Base-by-base conservation (phyloP, 1,284 basidiomycete species). In the Boletus sp. region DNA sequence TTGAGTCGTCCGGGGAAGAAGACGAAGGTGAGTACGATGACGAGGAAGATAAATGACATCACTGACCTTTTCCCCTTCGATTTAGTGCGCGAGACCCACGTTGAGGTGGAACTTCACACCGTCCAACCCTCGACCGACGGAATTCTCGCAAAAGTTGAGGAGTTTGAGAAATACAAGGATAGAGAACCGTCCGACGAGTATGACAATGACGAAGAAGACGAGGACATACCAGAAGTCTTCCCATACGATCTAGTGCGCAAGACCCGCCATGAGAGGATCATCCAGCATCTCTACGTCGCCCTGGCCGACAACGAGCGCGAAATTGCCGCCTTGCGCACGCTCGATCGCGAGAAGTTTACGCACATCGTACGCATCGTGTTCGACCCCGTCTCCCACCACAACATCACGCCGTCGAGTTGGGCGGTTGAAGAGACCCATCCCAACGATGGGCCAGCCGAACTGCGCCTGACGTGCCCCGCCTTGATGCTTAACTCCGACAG, bases 371-470 rank as follows among this genome's bases (percentile, higher is more conserved):
- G 41, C n/a, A n/a, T 46, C 23, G 10, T 2, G 8, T 33, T 39
- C 23, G 3, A 39, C 1, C 16, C 43, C 5, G 14, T 14, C 25
- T 16, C 43, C 14, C 1, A 5, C 10, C 1, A 5, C 4, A 46
- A 33, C 43, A 45, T 48, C 42, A 9, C 3, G 13, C 44, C 44
- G 2, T 48, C 47, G 7, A 27, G 29, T 36, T 48, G 46, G 46
- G 7, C n/a, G 4, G 4, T 13, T 1, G 10, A 46, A 12, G 9
- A 19, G 27, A 9, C 7, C 16, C 8, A 2, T 14, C 4, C 8
- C 4, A 7, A 16, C 9, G 29, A 14, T 2, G 19, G 30, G 2
- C 17, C 25, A 4, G n/a, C 1, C 5, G 30, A 46, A 9, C 1
- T 49, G 20, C 30, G 30, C 8, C 19, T 47, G 19, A 49, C 25